phyloP scores from a whole-genome alignment of 2,329 filamentous ascomycete species.

The Ophiostoma tasmaniense region DNA sequence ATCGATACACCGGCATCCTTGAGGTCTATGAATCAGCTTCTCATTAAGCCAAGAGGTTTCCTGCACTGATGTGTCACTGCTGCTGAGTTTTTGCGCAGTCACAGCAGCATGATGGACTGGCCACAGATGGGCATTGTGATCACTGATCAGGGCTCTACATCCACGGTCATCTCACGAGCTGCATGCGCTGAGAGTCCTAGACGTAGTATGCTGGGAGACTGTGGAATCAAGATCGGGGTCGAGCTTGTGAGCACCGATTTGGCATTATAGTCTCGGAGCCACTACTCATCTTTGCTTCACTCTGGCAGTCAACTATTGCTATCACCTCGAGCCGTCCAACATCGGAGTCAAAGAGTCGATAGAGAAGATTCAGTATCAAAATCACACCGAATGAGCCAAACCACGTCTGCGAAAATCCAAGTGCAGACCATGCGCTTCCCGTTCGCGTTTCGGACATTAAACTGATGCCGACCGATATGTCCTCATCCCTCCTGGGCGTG shows the following conservation, averaged over 20 bases:
- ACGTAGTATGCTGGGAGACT: not conserved
- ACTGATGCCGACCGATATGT: slow-evolving; percentile 14
- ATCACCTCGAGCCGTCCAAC: too few relatives aligned
- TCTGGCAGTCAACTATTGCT: too few relatives aligned
- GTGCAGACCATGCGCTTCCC: not conserved
- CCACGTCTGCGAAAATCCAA: not conserved
- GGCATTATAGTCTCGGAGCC: not conserved
- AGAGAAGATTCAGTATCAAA: too few relatives aligned
- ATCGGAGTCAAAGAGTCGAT: too few relatives aligned
- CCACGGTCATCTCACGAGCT: not conserved
- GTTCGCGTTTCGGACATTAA: slow-evolving; percentile 18
- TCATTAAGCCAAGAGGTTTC: too few relatives aligned
- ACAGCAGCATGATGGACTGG: not conserved
- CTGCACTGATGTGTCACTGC: too few relatives aligned
- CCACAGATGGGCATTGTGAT: not conserved
- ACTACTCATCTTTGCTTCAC: not conserved
- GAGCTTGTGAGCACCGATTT: too few relatives aligned
- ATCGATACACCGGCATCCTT: too few relatives aligned
- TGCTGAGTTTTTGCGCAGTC: too few relatives aligned
- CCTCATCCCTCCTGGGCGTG: not conserved
- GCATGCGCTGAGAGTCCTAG: not conserved
- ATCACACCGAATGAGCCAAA: not conserved
- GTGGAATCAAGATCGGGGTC: not conserved
- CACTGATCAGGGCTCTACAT: not conserved
- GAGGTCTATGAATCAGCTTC: too few relatives aligned